Evolutionary conservation across 345 rosid genomes (phyloP), one percentile per base, ranked within the genome.

Genomic region (Mangifera indica): DNA sequence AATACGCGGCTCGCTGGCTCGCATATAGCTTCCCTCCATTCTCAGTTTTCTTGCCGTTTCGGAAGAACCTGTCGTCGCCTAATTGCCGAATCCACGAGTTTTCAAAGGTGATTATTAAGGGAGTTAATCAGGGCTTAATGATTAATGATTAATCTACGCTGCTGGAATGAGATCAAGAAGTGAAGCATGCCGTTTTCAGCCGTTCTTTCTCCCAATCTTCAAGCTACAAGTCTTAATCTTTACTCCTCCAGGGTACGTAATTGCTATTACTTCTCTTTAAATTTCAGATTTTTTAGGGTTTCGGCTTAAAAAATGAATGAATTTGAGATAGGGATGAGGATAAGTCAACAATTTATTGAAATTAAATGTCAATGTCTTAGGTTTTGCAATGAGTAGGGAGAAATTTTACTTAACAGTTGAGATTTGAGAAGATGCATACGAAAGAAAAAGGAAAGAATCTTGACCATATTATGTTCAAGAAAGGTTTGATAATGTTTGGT

Each of bases 131-230:
- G 70, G 69, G 18, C 49, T 59, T 40, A 11, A 44, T 44, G 72
- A 69, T 49, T 57, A 44, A 44, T 57, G 12, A n/a, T 57, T 45
- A 40, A 29, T n/a, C n/a, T 29, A 29, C 1, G 32, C 32, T 29
- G 65, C 24, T 58, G 66, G 74, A 67, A 79, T 72, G 82, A 61
- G 71, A n/a, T 22, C 61, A 25, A 48, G 17, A 32, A 25, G 45
- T 56, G 48, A 67, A 65, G 10, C 77, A 90, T 90, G 98, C 89
- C 87, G 59, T 84, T 82, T 67, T 79, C 89, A 44, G 83, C 82
- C 54, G 74, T 83, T 73, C 18, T 87, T 71, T 84, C 81, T 76
- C 76, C 79, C 29, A 75, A 32, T 67, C 79, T 84, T 59, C 70
- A 84, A 17, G 51, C 85, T 11, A 22, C 70, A 17, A 74, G 71